Evolutionary conservation across 2,329 filamentous ascomycete genomes (phyloP), one percentile per base, ranked within the genome.

Genomic region (Aspergillus sp.): DNA sequence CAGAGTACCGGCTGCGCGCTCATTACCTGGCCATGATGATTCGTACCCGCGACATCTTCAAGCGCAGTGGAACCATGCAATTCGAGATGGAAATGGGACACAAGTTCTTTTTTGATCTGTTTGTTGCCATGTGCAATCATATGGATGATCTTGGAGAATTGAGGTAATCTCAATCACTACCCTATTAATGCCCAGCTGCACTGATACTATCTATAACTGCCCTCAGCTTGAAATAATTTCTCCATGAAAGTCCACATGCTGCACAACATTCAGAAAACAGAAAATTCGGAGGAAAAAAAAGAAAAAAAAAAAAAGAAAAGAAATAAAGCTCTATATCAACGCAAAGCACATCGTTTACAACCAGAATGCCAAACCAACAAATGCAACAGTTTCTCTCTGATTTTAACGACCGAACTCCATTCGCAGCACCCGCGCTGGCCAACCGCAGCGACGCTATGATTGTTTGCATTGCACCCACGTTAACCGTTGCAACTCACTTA

Each of bases 51-150:
- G 92, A 92, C 83, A 96, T 91, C 71, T 97, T 98, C 79, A 97
- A 96, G 88, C 88, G 90, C 79, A 96, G 92, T 81, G 93, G 93
- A 79, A 97, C 93, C 78, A 96, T 97, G 92, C 93, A 97, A 85
- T 89, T 90, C 81, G 93, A 97, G 82, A 97, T 98, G 93, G 91
- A 96, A 82, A 87, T 87, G 77, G 92, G 93, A 76, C 92, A 86
- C 79, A 93, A 93, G 83, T 84, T 97, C 80, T 97, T 95, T 84
- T 98, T 98, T 81, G 93, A 97, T 83, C 83, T 98, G 78, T 98
- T 97, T 77, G 93, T 97, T 74, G 93, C 93, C 71, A 90, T 97
- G 89, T 96, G 91, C 83, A 97, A 96, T 80, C 93, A 96, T 81
- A 89, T 97, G 72, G 93, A 97, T 84, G 93, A 97, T 78, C 87